Percentiles rank a stretch among this genome's conserved stretches.
Conservation (phyloP, 148 eudicot genomes). For the Silene latifolia region DNA sequence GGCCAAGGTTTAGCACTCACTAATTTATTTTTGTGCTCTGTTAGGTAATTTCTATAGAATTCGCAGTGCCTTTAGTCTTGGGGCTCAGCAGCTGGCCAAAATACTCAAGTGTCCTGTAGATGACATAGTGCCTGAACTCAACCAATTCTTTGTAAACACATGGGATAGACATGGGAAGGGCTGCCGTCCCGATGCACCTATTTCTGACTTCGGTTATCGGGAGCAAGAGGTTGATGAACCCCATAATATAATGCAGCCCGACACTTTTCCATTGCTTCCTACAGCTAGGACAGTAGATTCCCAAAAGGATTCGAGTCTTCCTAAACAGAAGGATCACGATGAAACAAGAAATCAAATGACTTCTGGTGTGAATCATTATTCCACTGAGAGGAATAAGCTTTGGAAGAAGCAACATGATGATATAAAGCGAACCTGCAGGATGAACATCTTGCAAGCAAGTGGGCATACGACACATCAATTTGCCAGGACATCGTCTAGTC, state of each 20-base stretch:
- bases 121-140: conserved; percentile 40
- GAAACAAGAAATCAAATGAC: conserved; percentile 14
- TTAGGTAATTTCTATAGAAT: conserved; percentile 67
- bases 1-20: neutral
- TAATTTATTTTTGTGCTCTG: neutral
- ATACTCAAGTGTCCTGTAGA: conserved; percentile 46
- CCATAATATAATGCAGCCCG: conserved; percentile 11
- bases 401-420: conserved; percentile 28
- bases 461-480: conserved; percentile 35
- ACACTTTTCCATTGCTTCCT: conserved; percentile 12
- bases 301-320: conserved; percentile 16
- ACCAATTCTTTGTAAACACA: conserved; percentile 54
- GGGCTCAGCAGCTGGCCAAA: conserved; percentile 49
- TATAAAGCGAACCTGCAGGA: conserved; percentile 23
- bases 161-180: conserved; percentile 55
- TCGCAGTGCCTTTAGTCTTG: conserved; percentile 60
- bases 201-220: neutral
- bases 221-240: conserved; percentile 16
- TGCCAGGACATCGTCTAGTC: conserved; percentile 52
- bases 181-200: conserved; percentile 39
- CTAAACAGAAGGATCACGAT: conserved; percentile 16
- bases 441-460: conserved; percentile 27
- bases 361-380: conserved; percentile 19
- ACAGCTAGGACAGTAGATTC: conserved; percentile 9
- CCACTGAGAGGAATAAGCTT: conserved; percentile 13